Evolutionary conservation across 108 stramenopile genomes (phyloP).

Genomic region (Discostella stelligeroides): DNA sequence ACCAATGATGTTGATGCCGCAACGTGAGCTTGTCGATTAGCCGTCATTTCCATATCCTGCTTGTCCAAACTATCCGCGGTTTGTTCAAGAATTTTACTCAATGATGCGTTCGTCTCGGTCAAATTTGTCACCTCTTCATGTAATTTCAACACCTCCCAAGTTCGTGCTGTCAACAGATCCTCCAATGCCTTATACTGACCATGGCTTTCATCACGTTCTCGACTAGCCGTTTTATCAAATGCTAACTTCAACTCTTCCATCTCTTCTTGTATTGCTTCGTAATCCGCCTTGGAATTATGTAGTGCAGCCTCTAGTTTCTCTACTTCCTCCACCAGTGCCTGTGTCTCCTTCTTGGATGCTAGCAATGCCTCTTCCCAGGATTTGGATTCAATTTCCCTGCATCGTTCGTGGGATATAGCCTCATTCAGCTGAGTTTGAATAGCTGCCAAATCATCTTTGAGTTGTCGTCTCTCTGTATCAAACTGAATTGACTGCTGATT

Average conservation of each 20-base stretch:
- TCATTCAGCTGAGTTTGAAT: slow-evolving; percentile 60
- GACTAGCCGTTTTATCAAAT: slow-evolving; percentile 67
- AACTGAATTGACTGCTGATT: slow-evolving; percentile 39
- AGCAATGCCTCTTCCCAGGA: slow-evolving; percentile 54
- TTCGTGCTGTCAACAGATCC: slow-evolving; percentile 46
- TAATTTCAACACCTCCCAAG: slow-evolving; percentile 48
- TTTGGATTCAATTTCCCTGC: slow-evolving; percentile 53
- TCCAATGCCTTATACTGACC: slow-evolving; percentile 33
- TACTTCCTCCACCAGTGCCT: slow-evolving; percentile 59
- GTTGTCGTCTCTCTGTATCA: slow-evolving; percentile 57
- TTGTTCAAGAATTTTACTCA: slow-evolving; percentile 28
- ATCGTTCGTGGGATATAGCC: slow-evolving; percentile 49
- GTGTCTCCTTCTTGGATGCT: slow-evolving; percentile 31
- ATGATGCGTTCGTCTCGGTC: slow-evolving; percentile 30
- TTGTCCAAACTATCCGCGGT: slow-evolving; percentile 22
- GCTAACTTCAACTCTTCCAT: slow-evolving; percentile 73
- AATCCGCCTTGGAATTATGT: slow-evolving; percentile 74
- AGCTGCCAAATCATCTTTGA: slow-evolving; percentile 63
- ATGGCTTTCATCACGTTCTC: slow-evolving; percentile 27
- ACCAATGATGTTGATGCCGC: slow-evolving; percentile 43
- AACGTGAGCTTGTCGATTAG: slow-evolving; percentile 53
- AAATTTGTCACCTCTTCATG: slow-evolving; percentile 48
- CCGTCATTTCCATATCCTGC: slow-evolving; percentile 43
- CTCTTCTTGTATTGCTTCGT: slow-evolving; percentile 63
- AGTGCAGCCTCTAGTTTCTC: slow-evolving; percentile 65